phyloP scores from a whole-genome alignment of 192 early-diverging fungal genomes.

The Backusella circina region DNA sequence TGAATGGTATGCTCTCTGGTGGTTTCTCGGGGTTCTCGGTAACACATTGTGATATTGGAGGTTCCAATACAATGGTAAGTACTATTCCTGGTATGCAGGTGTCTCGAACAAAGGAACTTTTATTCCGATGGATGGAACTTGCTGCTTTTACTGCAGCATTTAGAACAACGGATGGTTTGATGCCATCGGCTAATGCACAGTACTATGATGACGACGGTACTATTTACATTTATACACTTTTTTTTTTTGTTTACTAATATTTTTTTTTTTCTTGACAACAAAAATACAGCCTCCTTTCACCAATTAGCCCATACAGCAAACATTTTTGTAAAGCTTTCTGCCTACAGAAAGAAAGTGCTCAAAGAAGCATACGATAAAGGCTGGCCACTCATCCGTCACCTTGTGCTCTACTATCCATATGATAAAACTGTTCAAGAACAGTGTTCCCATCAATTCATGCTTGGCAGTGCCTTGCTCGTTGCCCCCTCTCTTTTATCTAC shows the following conservation, averaged over 20 bases:
- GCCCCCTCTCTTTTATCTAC: constrained; percentile 26
- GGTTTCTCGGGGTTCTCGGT: constrained; percentile 34
- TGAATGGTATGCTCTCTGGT: constrained; percentile 31
- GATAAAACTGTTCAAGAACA: constrained; percentile 22
- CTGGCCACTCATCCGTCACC: constrained; percentile 34
- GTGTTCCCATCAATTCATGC: constrained; percentile 35
- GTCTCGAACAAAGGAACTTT: constrained; percentile 21
- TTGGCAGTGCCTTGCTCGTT: constrained; percentile 29
- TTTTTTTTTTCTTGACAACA: neutral
- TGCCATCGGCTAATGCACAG: constrained; percentile 34
- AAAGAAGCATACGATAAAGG: constrained; percentile 30
- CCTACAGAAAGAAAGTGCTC: constrained; percentile 22
- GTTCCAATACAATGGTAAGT: constrained; percentile 17
- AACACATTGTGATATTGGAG: constrained; percentile 35
- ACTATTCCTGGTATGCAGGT: constrained; percentile 21
- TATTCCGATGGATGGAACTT: constrained; percentile 40
- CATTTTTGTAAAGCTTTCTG: constrained; percentile 19
- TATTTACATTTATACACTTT: no score
- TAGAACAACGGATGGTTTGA: constrained; percentile 28
- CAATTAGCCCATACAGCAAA: constrained; percentile 26
- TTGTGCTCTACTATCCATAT: constrained; percentile 29
- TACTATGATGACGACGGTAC: constrained; percentile 37
- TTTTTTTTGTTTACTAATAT: no score
- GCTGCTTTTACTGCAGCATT: constrained; percentile 32
- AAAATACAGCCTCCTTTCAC: constrained; percentile 7